Percentiles rank a stretch among this genome's conserved stretches.
Evolutionary conservation across 164 flowering plant genomes (phyloP).

Genomic region (Chimonanthus praecox): DNA sequence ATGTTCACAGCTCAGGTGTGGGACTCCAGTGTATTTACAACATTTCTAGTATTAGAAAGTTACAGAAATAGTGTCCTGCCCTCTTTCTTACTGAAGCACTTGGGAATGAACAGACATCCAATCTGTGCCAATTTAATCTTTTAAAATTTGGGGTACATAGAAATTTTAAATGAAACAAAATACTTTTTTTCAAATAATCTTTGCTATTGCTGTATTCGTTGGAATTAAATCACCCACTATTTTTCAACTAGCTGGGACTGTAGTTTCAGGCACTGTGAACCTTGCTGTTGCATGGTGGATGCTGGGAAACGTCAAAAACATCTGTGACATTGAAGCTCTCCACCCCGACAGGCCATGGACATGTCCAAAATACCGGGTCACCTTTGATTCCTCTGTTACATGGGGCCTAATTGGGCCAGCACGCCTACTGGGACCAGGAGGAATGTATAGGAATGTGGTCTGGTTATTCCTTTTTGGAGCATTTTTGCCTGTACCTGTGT

Average conservation of each 20-base stretch:
- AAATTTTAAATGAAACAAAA: no score
- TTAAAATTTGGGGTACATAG: no score
- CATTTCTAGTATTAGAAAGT: no score
- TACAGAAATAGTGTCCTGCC: no score
- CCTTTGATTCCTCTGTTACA: slow-evolving; percentile 92
- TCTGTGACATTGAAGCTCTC: slow-evolving; percentile 65
- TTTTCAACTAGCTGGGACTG: slow-evolving; percentile 72
- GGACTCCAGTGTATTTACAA: not conserved
- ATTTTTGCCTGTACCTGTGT: slow-evolving; percentile 75
- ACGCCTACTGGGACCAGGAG: slow-evolving; percentile 78
- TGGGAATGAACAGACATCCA: no score
- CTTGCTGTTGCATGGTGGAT: slow-evolving; percentile 96
- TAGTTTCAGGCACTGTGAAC: slow-evolving; percentile 70
- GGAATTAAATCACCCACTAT: not conserved
- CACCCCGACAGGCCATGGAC: slow-evolving; percentile 93
- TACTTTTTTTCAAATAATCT: no score
- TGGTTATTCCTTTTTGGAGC: slow-evolving; percentile 95
- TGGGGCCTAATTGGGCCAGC: slow-evolving; percentile 92
- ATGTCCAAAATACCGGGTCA: slow-evolving; percentile 85
- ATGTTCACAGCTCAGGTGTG: slow-evolving; percentile 91
- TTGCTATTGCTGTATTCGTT: no score
- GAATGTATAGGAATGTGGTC: slow-evolving; percentile 75
- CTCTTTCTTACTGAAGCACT: no score
- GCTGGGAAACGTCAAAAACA: slow-evolving; percentile 73
- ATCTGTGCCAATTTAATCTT: no score